Evolutionary conservation across 352 stramenopile genomes (phyloP).

Genomic region (Phytophthora lateralis): DNA sequence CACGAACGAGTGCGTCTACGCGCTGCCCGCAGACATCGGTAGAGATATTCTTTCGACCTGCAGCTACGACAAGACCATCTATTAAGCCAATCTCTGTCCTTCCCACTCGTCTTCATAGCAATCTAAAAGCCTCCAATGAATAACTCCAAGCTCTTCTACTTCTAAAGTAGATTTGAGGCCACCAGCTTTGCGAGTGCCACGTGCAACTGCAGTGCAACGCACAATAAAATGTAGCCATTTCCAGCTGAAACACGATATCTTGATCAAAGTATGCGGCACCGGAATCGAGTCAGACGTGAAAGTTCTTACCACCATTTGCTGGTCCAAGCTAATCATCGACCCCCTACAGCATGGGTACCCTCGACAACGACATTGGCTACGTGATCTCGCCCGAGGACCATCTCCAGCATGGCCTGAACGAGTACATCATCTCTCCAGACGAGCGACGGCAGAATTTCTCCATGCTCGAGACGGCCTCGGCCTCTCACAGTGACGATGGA

Average conservation of each 20-base stretch:
- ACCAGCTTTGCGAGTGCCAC: too few species aligned
- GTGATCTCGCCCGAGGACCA: slow-evolving; percentile 32
- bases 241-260: slow-evolving; percentile 1
- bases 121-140: not conserved
- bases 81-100: slow-evolving; percentile 12
- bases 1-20: slow-evolving; percentile 51
- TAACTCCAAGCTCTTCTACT: not conserved
- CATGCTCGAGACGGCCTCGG: slow-evolving; percentile 44
- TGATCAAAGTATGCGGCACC: slow-evolving; percentile 14
- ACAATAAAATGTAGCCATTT: slow-evolving; percentile 4
- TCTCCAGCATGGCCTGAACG: slow-evolving; percentile 13
- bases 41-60: slow-evolving; percentile 38
- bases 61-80: slow-evolving; percentile 58
- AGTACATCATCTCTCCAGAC: slow-evolving; percentile 32
- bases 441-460: slow-evolving; percentile 38
- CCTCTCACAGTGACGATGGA: slow-evolving; percentile 24
- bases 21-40: slow-evolving; percentile 47
- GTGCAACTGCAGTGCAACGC: too few species aligned
- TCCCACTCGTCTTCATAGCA: not conserved
- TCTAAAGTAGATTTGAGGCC: not conserved
- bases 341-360: slow-evolving; percentile 11
- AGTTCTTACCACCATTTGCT: slow-evolving; percentile 1
- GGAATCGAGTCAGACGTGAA: slow-evolving; percentile 35
- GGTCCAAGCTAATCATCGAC: slow-evolving; percentile 4
- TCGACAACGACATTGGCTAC: slow-evolving; percentile 19